Base-by-base conservation (phyloP, 352 stramenopile genomes). In the Globisporangium okanoganense region DNA sequence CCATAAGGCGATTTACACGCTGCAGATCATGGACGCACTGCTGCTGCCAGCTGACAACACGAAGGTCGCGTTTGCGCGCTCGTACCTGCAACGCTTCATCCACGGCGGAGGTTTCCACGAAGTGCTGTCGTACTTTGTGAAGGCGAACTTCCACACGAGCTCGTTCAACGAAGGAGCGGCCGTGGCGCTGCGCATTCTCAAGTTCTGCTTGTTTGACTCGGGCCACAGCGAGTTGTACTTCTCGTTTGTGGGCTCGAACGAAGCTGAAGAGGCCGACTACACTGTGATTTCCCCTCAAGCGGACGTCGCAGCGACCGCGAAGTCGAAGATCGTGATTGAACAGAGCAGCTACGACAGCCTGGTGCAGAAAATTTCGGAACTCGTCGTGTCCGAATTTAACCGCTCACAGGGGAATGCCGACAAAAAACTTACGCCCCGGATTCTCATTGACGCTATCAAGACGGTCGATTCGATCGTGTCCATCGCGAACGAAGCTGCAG, bases 11-110 rank as follows among this genome's bases (percentile, higher is more conserved):
- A 86, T 95, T 48, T 96, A 96, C 72, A 92, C 85, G 20, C 62
- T 96, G 7, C 85, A 96, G 64, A 94, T 95, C 58, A 89, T 96
- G 61, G 85, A 96, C 61, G 85, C 85, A 16, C 64, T 92, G 35
- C 65, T 96, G 8, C 69, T 94, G 20, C 87, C 87, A 27, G 91
- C 87, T 1, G 80, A 92, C 60, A 55, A 60, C 14, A 67, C 69
- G 5, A 85, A 89, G 51, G 68, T 76, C 24, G 52, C 58, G n/a
- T 90, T 89, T 64, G 78, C 85, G 22, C 65, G 76, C 43, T 67
- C 66, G 33, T 96, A 92, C 60, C 74, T 90, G 43, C 58, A 76
- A 31, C 80, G 73, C 18, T 96, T 96, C 64, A 79, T 92, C 53
- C 75, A 77, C 52, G 74, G 78, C 14, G 85, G 82, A 47, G 87